A percentile compares a stretch with the other conserved stretches of the same genome.
These are phyloP conservation scores for Fusarium lyarnte DNA, from an alignment of 2,329 filamentous ascomycete species.

Conservation along the genomic window DNA sequence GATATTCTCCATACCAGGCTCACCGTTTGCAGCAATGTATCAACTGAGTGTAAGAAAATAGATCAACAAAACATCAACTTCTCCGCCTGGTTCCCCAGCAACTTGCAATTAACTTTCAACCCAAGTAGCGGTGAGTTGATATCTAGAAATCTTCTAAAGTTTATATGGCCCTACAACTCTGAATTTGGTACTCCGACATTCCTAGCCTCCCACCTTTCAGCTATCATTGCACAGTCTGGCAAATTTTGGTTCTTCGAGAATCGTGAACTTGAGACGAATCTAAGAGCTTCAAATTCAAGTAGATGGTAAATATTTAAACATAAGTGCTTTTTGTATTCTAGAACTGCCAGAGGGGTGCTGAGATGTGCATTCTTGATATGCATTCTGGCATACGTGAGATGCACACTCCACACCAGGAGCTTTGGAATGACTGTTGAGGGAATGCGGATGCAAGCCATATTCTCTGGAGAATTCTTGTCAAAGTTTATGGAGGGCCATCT, in stretches of 20 bases:
- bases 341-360: constrained; percentile 17
- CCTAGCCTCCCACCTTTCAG: background rate
- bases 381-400: constrained; percentile 24
- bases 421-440: constrained; percentile 33
- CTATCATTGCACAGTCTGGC: background rate
- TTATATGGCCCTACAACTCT: constrained; percentile 12
- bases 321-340: background rate
- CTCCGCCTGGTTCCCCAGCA: constrained; percentile 27
- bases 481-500: constrained; percentile 30
- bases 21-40: background rate
- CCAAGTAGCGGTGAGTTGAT: constrained; percentile 12
- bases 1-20: background rate
- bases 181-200: constrained; percentile 26
- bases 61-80: constrained; percentile 23
- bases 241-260: background rate
- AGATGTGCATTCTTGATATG: constrained; percentile 25
- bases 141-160: constrained; percentile 34
- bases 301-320: background rate
- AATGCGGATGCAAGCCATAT: constrained; percentile 38
- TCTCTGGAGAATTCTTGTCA: constrained; percentile 33
- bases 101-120: constrained; percentile 31
- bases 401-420: constrained; percentile 32
- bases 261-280: background rate
- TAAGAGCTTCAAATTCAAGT: background rate
- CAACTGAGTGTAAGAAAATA: background rate